Conservation (phyloP, 495 filamentous ascomycete species). For the Penicillium atrosanguineum region DNA sequence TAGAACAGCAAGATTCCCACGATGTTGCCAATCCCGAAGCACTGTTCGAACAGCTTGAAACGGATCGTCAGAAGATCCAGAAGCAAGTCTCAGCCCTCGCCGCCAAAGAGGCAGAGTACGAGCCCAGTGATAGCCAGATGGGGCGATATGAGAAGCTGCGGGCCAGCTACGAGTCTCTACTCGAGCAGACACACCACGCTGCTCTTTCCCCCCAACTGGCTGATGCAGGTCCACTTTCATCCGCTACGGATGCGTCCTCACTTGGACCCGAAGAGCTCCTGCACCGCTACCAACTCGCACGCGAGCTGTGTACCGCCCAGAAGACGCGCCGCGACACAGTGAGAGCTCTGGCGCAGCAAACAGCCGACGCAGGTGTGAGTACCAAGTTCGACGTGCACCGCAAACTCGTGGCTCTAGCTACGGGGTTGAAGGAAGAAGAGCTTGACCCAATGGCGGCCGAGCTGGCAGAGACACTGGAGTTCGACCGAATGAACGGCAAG, state of each 20-base stretch:
- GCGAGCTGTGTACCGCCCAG: conserved; percentile 39
- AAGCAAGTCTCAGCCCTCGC: conserved; percentile 28
- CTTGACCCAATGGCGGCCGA: conserved; percentile 49
- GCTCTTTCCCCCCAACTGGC: conserved; percentile 28
- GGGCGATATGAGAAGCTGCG: conserved; percentile 37
- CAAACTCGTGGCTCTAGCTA: conserved; percentile 50
- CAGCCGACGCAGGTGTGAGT: conserved; percentile 48
- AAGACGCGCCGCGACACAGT: conserved; percentile 41
- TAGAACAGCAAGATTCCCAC: conserved; percentile 35
- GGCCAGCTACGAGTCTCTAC: conserved; percentile 38
- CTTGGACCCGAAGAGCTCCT: conserved; percentile 29
- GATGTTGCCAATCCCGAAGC: conserved; percentile 44
- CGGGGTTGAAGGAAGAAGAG: conserved; percentile 49
- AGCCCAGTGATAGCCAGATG: conserved; percentile 29
- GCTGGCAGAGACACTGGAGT: conserved; percentile 45
- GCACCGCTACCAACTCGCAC: conserved; percentile 31
- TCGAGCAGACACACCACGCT: conserved; percentile 38
- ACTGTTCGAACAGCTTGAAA: conserved; percentile 43
- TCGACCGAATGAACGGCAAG: conserved; percentile 45
- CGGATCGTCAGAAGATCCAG: conserved; percentile 43
- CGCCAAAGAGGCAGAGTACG: conserved; percentile 33
- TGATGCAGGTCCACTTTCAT: conserved; percentile 13
- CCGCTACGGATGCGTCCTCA: conserved; percentile 10
- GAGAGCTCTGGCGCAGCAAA: conserved; percentile 44
- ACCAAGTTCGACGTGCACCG: conserved; percentile 53